Evolutionary conservation across 768 basidiomycete genomes (phyloP).

Genomic region (Suillus luteus): DNA sequence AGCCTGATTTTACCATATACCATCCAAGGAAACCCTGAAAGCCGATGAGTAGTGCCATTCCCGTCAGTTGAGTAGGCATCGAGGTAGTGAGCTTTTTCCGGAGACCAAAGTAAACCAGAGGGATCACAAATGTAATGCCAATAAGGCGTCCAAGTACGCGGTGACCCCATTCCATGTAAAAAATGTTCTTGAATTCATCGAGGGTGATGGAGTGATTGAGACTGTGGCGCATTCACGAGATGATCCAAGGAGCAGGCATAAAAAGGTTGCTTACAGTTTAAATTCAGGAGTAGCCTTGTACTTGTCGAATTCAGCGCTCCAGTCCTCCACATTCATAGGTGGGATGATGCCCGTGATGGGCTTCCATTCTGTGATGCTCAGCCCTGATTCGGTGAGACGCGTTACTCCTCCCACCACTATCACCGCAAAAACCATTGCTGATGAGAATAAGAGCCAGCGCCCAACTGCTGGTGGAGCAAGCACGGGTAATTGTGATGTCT

Average conservation of each 20-base stretch:
- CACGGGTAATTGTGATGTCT: conserved; percentile 45
- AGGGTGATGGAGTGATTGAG: conserved; percentile 87
- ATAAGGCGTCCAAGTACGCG: conserved; percentile 89
- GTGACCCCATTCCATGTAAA: conserved; percentile 98
- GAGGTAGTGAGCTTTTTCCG: conserved; percentile 67
- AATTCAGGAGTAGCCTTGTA: conserved; percentile 96
- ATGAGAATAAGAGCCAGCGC: conserved; percentile 83
- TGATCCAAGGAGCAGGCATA: conserved; percentile 5
- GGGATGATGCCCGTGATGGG: conserved; percentile 90
- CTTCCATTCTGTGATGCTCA: conserved; percentile 98
- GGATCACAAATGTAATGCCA: conserved; percentile 80
- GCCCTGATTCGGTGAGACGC: conserved; percentile 93
- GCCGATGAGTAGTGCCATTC: conserved; percentile 81
- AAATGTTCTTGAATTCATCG: conserved; percentile 93
- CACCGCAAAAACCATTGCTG: conserved; percentile 85
- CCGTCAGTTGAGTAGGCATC: conserved; percentile 64
- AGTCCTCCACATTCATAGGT: conserved; percentile 72
- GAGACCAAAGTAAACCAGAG: conserved; percentile 77
- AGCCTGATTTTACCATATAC: conserved; percentile 99
- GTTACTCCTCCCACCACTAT: conserved; percentile 96
- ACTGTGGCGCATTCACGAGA: conserved; percentile 41
- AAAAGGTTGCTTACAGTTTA: conserved; percentile 67
- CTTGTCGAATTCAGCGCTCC: conserved; percentile 90
- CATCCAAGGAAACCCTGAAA: conserved; percentile 92
- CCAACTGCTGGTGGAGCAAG: conserved; percentile 73